Base-by-base conservation (phyloP, 2,329 filamentous ascomycete genomes). In the Alternaria hordeiaustralica region DNA sequence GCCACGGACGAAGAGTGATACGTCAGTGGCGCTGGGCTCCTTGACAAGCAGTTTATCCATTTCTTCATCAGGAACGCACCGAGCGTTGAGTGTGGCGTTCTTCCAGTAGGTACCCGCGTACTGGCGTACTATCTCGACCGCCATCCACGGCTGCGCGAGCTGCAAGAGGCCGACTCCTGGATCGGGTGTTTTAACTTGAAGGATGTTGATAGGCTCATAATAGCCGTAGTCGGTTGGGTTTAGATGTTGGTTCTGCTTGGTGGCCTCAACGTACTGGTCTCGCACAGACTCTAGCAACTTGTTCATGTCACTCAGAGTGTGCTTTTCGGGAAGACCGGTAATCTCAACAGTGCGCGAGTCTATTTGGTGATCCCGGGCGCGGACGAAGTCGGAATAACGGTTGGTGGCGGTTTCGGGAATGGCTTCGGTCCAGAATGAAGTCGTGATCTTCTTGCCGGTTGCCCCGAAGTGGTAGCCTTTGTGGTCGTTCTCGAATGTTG, bases 41-140 rank as follows among this genome's bases (percentile, higher is more conserved):
- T 55, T 55, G 5, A 30, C 23, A 13, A 55, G 15, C n/a, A 55
- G 6, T 5, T 30, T 7, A 2, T 45, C 25, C 41, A 55, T 55
- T 5, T 45, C n/a, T 12, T 45, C 25, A 5, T 55, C 53, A 1
- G 53, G 53, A 4, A 30, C 53, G n/a, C 53, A 44, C 7, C 18
- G 36, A 4, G 53, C 53, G 12, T 30, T 30, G 0, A 55, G 12
- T 0, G 41, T 55, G 1, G n/a, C 41, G 3, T 23, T 45, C 41
- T 45, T 45, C 53, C 53, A 55, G n/a, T 55, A 55, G 2, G 36
- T 55, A n/a, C 53, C 12, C 23, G 8, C 41, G 12, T 21, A 25
- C 5, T 11, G 12, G 2, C 0, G 18, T 20, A 55, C 18, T 1
- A 55, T 6, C 1, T 2, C 8, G n/a, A 26, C 11, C 6, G 33